Evolutionary conservation across 1,284 basidiomycete genomes (phyloP), one percentile per base, ranked within the genome.

Genomic region (Pterula multifida): DNA sequence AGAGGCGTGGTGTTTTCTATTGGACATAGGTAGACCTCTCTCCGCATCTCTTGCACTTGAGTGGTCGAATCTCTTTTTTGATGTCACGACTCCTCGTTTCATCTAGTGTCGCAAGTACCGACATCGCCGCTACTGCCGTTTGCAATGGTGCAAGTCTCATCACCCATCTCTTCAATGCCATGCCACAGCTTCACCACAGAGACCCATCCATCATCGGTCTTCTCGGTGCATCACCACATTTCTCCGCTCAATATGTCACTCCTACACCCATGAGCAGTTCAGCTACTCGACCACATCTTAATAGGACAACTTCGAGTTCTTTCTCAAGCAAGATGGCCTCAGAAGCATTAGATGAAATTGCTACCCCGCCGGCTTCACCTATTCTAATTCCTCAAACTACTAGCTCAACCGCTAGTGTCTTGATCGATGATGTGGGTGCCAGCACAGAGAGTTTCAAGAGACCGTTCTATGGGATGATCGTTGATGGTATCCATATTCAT

Each of bases 81-180:
- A 32, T 46, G n/a, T 12, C 6, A 28, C 35, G 36, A 25, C 22
- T 26, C 26, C 24, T n/a, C n/a, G n/a, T n/a, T n/a, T n/a, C n/a
- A 3, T 32, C 4, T 53, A 85, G 83, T 55, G 75, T 78, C 53
- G 80, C 81, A 36, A 73, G 76, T 19, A 80, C 81, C 1, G 78
- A 81, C 21, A 69, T 79, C 49, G 86, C 88, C 2, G 78, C 78
- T 3, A 70, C 68, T 1, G 86, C 87, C 1, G 75, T 88, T 3
- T 67, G 74, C 36, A 69, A 71, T 49, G 88, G 89, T 25, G 88
- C 90, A 3, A 72, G 80, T 3, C 79, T 92, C 56, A 90, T 94
- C 58, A 94, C 91, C 0, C 91, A 94, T 64, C 71, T 94, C 19
- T 93, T 92, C 78, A 95, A 95, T 59, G 89, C 89, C 3, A 92